Evolutionary conservation across 306 rosid species (phyloP).

Genomic region (Delonix regia): DNA sequence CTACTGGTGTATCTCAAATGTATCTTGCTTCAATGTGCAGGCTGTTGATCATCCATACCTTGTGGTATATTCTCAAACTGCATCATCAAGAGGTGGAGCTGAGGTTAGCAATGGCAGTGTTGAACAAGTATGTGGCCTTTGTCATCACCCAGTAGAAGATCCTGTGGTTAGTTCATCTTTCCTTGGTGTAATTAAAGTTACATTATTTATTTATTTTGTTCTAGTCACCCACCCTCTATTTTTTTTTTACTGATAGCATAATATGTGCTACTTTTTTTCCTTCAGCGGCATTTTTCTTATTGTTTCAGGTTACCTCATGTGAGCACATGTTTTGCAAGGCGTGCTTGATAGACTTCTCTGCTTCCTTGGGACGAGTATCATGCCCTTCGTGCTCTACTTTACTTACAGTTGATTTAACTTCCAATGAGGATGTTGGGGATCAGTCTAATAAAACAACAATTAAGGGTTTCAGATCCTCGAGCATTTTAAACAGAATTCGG

Average conservation of each 20-base stretch:
- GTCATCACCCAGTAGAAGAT: conserved; percentile 80
- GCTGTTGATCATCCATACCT: conserved; percentile 39
- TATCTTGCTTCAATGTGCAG: conserved; percentile 15
- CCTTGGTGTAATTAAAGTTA: neutral
- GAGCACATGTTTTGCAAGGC: conserved; percentile 81
- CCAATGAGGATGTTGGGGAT: conserved; percentile 46
- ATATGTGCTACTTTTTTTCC: neutral
- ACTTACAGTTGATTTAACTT: conserved; percentile 76
- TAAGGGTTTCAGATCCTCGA: conserved; percentile 82
- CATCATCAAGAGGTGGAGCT: conserved; percentile 50
- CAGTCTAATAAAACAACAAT: conserved; percentile 60
- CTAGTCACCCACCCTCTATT: neutral
- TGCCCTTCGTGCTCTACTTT: conserved; percentile 88
- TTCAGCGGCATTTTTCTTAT: neutral
- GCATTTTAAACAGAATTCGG: conserved; percentile 80
- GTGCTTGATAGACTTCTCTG: conserved; percentile 70
- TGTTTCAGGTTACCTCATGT: conserved; percentile 82
- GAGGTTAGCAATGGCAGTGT: conserved; percentile 34
- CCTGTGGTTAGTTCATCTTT: conserved; percentile 60
- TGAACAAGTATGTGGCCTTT: conserved; percentile 72
- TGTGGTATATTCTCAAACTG: conserved; percentile 78
- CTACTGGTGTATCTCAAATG: neutral
- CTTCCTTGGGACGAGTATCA: conserved; percentile 63
- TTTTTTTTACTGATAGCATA: neutral
- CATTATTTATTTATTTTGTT: neutral